Evolutionary conservation across 371 early-diverging fungal genomes (phyloP), one percentile per base, ranked within the genome.

Genomic region (Fennellomyces sp.): DNA sequence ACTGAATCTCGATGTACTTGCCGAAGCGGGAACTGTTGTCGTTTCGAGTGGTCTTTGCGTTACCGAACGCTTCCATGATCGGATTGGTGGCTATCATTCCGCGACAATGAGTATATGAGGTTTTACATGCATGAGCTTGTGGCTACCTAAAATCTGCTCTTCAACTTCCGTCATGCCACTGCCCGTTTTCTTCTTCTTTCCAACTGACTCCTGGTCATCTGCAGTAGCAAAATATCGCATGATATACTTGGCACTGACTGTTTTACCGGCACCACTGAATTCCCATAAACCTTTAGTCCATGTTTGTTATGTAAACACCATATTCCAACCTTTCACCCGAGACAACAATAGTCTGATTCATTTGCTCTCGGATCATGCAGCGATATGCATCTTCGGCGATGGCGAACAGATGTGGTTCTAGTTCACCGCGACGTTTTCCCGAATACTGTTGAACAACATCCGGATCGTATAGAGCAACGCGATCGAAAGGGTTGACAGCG

Each of bases 31-130:
- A 97, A 58, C 91, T 90, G 83, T 99, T 99, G 76, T 99, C 97
- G 77, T 99, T 99, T 64, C 97, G 87, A 1, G 96, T 93, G 15
- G 99, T 99, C 77, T 98, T 98, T 59, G 99, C 97, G 85, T 99
- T 99, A 72, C 99, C 99, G 80, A 99, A 99, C 21, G 98, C 93
- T 87, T 99, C 99, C 82, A 99, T 90, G 66, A 99, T 94, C 7
- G 99, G 98, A 73, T 99, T 98, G 60, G 99, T 96, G 8, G 97
- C 91, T 80, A 30, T 47, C 30, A 54, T 60, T 41, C 30, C 35
- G 59, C 39, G 38, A 57, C 31, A 11, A 60, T 49, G 15, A 54
- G 45, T 33, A 17, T 11, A 28, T 28, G 17, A 17, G 27, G 31
- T 41, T 47, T 12, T 6, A n/a, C 6, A 12, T 47, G 29, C 6